phyloP scores from a whole-genome alignment of 805 yeast genomes.

The Suhomyces faveliae region DNA sequence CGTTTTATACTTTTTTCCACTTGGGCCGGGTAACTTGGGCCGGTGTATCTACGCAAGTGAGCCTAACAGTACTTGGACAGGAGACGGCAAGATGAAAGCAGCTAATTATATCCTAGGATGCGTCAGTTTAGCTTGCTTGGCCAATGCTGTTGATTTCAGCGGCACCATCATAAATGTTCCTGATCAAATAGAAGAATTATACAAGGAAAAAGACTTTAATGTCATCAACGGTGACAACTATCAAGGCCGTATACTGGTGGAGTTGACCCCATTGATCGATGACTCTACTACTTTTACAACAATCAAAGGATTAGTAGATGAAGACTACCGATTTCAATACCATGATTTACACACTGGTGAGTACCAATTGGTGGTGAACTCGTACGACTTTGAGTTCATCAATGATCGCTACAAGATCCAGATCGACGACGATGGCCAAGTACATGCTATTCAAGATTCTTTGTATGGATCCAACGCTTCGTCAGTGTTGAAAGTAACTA shows the following conservation, averaged over 20 bases:
- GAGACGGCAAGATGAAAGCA: background rate
- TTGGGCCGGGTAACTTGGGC: constrained; percentile 24
- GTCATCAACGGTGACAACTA: constrained; percentile 37
- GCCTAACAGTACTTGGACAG: background rate
- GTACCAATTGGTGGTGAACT: constrained; percentile 32
- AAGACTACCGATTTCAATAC: constrained; percentile 26
- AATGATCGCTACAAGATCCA: constrained; percentile 25
- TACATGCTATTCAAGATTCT: constrained; percentile 23
- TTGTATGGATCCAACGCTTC: constrained; percentile 19
- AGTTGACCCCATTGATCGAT: constrained; percentile 14
- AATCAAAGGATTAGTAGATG: constrained; percentile 19
- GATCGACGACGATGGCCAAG: constrained; percentile 16
- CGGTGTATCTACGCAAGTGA: background rate
- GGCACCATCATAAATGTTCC: constrained; percentile 34
- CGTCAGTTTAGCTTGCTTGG: background rate
- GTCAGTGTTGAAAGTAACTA: constrained; percentile 14
- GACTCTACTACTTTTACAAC: constrained; percentile 3
- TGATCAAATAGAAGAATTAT: constrained; percentile 15
- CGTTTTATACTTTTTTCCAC: constrained; percentile 11
- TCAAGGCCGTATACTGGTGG: constrained; percentile 30
- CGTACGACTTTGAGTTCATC: constrained; percentile 35
- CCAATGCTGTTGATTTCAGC: constrained; percentile 3
- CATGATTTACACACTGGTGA: constrained; percentile 27
- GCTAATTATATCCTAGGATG: background rate
- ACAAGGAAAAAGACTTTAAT: constrained; percentile 8